Percentiles rank a stretch among this genome's conserved stretches.
phyloP scores from a whole-genome alignment of 73 alveolate species.

The Stentor coeruleus region DNA sequence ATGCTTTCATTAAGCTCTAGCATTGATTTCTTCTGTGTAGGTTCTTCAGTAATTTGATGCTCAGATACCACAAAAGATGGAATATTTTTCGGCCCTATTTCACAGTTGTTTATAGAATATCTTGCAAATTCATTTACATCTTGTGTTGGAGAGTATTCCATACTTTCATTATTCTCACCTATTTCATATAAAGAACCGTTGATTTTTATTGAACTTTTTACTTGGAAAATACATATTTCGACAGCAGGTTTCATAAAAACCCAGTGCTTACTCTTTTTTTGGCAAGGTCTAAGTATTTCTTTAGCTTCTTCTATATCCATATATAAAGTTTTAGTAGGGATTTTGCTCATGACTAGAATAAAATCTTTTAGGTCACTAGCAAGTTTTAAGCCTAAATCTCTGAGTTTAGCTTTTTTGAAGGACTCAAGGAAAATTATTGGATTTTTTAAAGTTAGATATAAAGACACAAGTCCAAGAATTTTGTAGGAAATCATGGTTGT shows the following conservation, averaged over 20 bases:
- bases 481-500: not conserved
- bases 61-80: not conserved
- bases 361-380: no score
- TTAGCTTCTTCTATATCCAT: not conserved
- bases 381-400: not conserved
- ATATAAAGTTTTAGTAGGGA: not conserved
- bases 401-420: not conserved
- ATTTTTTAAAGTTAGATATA: not conserved
- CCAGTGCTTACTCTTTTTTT: no score
- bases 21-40: not conserved
- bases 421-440: not conserved
- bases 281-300: not conserved
- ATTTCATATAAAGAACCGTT: not conserved
- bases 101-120: not conserved
- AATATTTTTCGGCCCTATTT: not conserved
- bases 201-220: no score
- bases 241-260: not conserved
- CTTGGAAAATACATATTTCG: not conserved
- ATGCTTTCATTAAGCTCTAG: not conserved
- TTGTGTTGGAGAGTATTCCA: constrained; percentile 4
- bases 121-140: no score
- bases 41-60: not conserved
- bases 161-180: not conserved
- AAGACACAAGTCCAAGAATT: not conserved
- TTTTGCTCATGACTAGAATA: not conserved